Percentiles rank a stretch among this genome's conserved stretches.
These are phyloP conservation scores for Xylaria sp. DNA, from an alignment of 2,329 filamentous ascomycete species.

Conservation along the genomic window DNA sequence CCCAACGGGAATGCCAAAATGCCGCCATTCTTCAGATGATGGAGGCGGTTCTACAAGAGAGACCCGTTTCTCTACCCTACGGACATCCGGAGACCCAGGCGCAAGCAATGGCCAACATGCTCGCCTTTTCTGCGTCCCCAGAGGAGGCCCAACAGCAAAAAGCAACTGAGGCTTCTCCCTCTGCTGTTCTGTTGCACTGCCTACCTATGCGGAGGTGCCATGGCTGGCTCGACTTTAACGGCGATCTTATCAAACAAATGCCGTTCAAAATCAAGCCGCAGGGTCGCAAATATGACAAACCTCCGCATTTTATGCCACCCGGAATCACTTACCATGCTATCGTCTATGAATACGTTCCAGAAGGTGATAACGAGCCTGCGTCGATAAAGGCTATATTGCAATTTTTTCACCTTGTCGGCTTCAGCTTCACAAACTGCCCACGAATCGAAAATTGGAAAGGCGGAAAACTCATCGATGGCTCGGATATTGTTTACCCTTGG, in stretches of 20 bases:
- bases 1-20: slow-evolving; percentile 26
- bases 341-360: slow-evolving; percentile 21
- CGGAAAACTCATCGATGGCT: slow-evolving; percentile 15
- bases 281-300: slow-evolving; percentile 1
- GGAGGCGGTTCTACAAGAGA: slow-evolving; percentile 8
- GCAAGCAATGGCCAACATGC: slow-evolving; percentile 15
- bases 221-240: slow-evolving; percentile 18
- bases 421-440: slow-evolving; percentile 6
- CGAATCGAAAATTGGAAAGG: slow-evolving; percentile 23
- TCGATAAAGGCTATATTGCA: slow-evolving; percentile 4
- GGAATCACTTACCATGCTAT: slow-evolving; percentile 17
- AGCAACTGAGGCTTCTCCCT: neutral
- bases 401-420: slow-evolving; percentile 19
- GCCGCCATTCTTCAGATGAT: slow-evolving; percentile 25
- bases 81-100: neutral
- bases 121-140: slow-evolving; percentile 6
- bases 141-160: neutral
- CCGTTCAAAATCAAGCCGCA: neutral
- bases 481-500: slow-evolving; percentile 21
- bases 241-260: slow-evolving; percentile 3
- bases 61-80: neutral
- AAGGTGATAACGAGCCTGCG: slow-evolving; percentile 10
- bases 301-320: slow-evolving; percentile 4
- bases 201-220: slow-evolving; percentile 16
- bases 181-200: neutral